phyloP scores from a whole-genome alignment of 805 yeast genomes.

The Scheffersomyces spartinae region DNA sequence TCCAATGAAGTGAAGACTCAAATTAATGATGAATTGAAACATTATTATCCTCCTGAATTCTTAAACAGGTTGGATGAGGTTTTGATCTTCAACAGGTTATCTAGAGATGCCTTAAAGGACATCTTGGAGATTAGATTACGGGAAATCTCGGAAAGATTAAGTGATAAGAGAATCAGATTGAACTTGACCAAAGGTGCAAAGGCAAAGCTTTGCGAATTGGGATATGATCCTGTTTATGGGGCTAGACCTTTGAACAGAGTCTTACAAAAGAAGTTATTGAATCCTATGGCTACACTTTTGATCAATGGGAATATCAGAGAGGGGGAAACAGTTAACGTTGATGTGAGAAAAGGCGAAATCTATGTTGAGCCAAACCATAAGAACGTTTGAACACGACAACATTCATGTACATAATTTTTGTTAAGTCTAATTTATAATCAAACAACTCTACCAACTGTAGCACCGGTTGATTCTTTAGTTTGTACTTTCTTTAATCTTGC shows the following conservation, averaged over 20 bases:
- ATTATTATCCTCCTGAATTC: slow-evolving; percentile 86
- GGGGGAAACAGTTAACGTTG: slow-evolving; percentile 20
- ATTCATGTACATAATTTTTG: slow-evolving; percentile 1
- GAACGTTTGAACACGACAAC: not conserved
- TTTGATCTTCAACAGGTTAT: slow-evolving; percentile 83
- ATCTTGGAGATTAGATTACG: slow-evolving; percentile 78
- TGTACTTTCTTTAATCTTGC: slow-evolving; percentile 38
- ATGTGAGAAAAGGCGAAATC: slow-evolving; percentile 13
- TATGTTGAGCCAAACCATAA: slow-evolving; percentile 21
- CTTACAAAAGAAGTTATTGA: slow-evolving; percentile 71
- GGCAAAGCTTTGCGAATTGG: slow-evolving; percentile 68
- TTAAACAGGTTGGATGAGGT: slow-evolving; percentile 89
- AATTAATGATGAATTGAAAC: slow-evolving; percentile 60
- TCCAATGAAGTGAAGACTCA: slow-evolving; percentile 37
- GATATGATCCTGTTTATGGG: slow-evolving; percentile 88
- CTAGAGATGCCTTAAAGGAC: slow-evolving; percentile 58
- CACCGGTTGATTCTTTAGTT: slow-evolving; percentile 34
- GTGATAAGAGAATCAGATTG: slow-evolving; percentile 62
- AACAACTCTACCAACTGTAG: slow-evolving; percentile 40
- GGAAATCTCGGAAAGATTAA: slow-evolving; percentile 71
- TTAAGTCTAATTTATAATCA: slow-evolving; percentile 4
- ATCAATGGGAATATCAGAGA: slow-evolving; percentile 65
- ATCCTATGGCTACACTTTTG: slow-evolving; percentile 75
- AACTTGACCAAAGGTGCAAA: slow-evolving; percentile 53
- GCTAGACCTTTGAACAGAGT: slow-evolving; percentile 93